phyloP scores from a whole-genome alignment of 768 basidiomycete species.

The Lepiota venenata region DNA sequence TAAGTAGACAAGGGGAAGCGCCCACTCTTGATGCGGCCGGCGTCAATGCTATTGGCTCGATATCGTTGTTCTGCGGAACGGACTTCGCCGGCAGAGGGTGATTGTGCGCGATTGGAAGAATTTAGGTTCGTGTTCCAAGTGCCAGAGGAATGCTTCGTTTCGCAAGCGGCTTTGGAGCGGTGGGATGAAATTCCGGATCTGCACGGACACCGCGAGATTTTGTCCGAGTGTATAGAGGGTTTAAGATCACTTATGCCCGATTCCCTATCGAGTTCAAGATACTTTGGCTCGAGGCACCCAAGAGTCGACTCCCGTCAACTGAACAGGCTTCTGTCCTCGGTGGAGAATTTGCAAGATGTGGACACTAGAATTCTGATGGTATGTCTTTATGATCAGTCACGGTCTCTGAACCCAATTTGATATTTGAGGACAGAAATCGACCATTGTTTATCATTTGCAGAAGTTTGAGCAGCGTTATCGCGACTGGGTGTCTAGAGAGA shows the following conservation, averaged over 20 bases:
- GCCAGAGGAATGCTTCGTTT: neutral
- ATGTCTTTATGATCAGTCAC: neutral
- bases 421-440: neutral
- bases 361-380: neutral
- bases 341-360: neutral
- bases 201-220: neutral
- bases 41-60: neutral
- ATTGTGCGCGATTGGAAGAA: neutral
- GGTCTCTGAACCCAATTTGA: neutral
- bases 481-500: no score
- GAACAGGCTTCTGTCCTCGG: neutral
- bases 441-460: neutral
- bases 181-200: neutral
- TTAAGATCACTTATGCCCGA: neutral
- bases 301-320: no score
- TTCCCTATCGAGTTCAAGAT: no score
- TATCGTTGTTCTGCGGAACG: neutral
- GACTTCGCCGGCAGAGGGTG: neutral
- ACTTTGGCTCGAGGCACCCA: no score
- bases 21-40: neutral
- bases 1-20: neutral
- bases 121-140: neutral
- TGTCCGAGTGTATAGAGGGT: neutral
- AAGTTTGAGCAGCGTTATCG: no score
- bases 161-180: neutral